Conservation (phyloP, 1,284 basidiomycete species). For the Ustilago loliicola region DNA sequence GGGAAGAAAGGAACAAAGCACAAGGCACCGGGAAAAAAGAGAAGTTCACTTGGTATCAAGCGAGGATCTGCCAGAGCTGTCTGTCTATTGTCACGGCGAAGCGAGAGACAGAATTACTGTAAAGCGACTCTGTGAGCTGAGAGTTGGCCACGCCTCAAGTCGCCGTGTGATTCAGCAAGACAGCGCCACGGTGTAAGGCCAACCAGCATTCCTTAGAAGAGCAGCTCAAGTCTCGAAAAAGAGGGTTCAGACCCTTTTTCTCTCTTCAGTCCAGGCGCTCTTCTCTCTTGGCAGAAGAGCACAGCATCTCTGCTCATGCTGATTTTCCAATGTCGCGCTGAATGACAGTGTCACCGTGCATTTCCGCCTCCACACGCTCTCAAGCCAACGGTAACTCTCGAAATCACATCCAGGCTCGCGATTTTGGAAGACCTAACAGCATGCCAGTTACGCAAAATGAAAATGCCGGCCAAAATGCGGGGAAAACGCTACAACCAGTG, state of each 20-base stretch:
- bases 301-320: not conserved
- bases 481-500: not conserved
- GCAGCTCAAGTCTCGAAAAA: too few relatives aligned
- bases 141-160: not conserved
- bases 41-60: not conserved
- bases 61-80: not conserved
- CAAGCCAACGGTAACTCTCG: not conserved
- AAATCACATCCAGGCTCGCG: too few relatives aligned
- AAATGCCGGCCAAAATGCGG: too few relatives aligned
- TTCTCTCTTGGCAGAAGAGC: not conserved
- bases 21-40: not conserved
- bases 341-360: constrained; percentile 17
- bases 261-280: not conserved
- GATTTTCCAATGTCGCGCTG: not conserved
- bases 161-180: constrained; percentile 21
- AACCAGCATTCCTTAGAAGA: too few relatives aligned
- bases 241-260: not conserved
- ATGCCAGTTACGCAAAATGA: too few relatives aligned
- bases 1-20: not conserved
- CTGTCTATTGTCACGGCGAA: not conserved
- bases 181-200: not conserved
- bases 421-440: too few relatives aligned
- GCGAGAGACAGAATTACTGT: constrained; percentile 2
- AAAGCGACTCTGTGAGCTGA: too few relatives aligned
- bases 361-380: constrained; percentile 8